These are phyloP conservation scores for Plantago rigida DNA, from an alignment of 305 asterid species.

Conservation along the genomic window DNA sequence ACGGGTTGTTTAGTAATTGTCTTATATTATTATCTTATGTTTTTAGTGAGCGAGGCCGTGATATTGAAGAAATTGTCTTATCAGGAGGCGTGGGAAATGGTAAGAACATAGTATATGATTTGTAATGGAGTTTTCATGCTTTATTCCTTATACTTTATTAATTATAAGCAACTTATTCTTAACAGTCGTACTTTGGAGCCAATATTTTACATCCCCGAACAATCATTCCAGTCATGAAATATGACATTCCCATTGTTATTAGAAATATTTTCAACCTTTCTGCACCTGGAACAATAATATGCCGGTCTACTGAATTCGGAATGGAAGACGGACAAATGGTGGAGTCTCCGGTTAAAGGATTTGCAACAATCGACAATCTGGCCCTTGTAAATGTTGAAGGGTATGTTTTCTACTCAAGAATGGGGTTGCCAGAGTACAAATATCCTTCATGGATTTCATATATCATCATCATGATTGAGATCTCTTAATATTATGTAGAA, in stretches of 20 bases:
- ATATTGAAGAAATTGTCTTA: slow-evolving; percentile 77
- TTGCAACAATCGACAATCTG: slow-evolving; percentile 92
- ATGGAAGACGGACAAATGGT: slow-evolving; percentile 41
- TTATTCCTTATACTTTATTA: slow-evolving; percentile 16
- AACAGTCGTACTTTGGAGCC: slow-evolving; percentile 97
- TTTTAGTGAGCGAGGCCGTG: slow-evolving; percentile 93
- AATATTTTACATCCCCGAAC: slow-evolving; percentile 97
- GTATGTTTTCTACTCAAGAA: slow-evolving; percentile 35
- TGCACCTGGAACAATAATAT: slow-evolving; percentile 83
- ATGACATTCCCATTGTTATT: slow-evolving; percentile 87
- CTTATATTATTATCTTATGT: slow-evolving; percentile 13
- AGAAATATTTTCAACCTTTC: slow-evolving; percentile 89
- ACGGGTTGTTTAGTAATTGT: slow-evolving; percentile 6
- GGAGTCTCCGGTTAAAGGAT: slow-evolving; percentile 77
- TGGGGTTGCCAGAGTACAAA: slow-evolving; percentile 7
- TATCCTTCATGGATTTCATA: slow-evolving; percentile 6
- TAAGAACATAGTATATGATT: slow-evolving; percentile 16
- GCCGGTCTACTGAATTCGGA: slow-evolving; percentile 44
- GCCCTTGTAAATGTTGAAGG: slow-evolving; percentile 98
- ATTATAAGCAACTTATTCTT: slow-evolving; percentile 19
- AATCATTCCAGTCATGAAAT: slow-evolving; percentile 91
- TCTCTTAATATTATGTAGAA: slow-evolving; percentile 41
- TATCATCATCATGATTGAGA: slow-evolving; percentile 15
- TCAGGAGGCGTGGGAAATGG: slow-evolving; percentile 99
- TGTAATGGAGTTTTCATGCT: not conserved